Evolutionary conservation across 2,329 filamentous ascomycete genomes (phyloP).

Genomic region (Penicillium sp.): DNA sequence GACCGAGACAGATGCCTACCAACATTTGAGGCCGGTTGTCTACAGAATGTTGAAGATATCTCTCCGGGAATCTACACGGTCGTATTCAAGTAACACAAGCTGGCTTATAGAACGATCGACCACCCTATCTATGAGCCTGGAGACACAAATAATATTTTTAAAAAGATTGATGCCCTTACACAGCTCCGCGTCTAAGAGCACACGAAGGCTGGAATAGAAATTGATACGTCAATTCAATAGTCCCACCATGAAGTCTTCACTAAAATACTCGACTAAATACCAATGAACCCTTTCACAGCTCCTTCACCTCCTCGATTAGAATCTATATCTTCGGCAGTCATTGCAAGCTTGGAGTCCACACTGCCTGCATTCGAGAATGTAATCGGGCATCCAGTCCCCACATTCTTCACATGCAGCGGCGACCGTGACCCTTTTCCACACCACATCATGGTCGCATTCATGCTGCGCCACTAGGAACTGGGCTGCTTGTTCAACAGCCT

Average conservation of each 20-base stretch:
- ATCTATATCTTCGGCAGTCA: background rate
- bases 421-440: background rate
- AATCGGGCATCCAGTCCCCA: background rate
- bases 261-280: too few species aligned
- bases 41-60: background rate
- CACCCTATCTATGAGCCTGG: constrained; percentile 13
- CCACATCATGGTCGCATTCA: background rate
- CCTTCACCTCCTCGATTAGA: background rate
- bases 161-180: constrained; percentile 14
- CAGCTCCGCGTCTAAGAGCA: constrained; percentile 1
- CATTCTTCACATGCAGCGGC: background rate
- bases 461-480: background rate
- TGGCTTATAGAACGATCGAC: constrained; percentile 12
- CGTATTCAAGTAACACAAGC: background rate
- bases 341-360: background rate
- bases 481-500: background rate
- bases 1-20: background rate
- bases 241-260: too few species aligned
- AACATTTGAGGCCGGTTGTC: constrained; percentile 1
- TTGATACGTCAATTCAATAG: too few species aligned
- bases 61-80: background rate
- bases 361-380: background rate
- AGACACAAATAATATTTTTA: constrained; percentile 12
- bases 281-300: too few species aligned
- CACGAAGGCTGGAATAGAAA: too few species aligned